Percentiles rank a stretch among this genome's conserved stretches.
Conservation (phyloP, 2,329 filamentous ascomycete genomes). For the Geoglossum cookeanum region DNA sequence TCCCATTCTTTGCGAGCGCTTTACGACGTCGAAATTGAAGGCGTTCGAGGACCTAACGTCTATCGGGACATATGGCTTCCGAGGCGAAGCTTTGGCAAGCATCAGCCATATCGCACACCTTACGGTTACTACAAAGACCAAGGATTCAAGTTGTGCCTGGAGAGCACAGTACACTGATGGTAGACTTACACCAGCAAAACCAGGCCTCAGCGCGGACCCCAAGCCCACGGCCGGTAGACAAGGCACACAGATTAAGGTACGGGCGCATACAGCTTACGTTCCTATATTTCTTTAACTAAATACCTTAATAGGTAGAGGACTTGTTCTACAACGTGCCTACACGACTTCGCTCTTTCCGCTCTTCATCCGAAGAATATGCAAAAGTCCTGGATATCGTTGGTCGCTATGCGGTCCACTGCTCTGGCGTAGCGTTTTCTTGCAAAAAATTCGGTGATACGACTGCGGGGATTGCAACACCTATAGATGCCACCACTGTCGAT, state of each 20-base stretch:
- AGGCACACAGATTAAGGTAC: conserved; percentile 78
- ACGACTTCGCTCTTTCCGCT: conserved; percentile 73
- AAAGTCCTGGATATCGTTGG: conserved; percentile 94
- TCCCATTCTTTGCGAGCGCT: conserved; percentile 80
- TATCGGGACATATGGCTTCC: conserved; percentile 93
- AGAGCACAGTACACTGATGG: conserved; percentile 75
- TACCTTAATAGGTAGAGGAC: conserved; percentile 49
- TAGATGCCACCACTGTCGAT: conserved; percentile 53
- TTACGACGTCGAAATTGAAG: conserved; percentile 91
- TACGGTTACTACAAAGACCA: conserved; percentile 83
- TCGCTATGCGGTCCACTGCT: conserved; percentile 80
- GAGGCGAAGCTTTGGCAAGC: conserved; percentile 86
- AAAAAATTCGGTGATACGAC: conserved; percentile 88
- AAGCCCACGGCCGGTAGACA: conserved; percentile 72
- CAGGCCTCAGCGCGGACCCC: conserved; percentile 69
- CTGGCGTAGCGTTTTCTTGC: conserved; percentile 83
- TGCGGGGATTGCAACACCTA: conserved; percentile 60
- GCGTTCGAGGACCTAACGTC: conserved; percentile 78
- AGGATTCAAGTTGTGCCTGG: conserved; percentile 75
- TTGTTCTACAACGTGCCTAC: conserved; percentile 93
- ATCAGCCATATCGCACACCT: conserved; percentile 97
- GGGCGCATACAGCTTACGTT: conserved; percentile 5
- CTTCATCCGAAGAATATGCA: conserved; percentile 83
- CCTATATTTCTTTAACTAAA: not conserved
- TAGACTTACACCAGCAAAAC: conserved; percentile 63